A percentile compares a stretch with the other conserved stretches of the same genome.
phyloP scores from a whole-genome alignment of 1,139 yeast genomes.

The Pneumocystis carinii region DNA sequence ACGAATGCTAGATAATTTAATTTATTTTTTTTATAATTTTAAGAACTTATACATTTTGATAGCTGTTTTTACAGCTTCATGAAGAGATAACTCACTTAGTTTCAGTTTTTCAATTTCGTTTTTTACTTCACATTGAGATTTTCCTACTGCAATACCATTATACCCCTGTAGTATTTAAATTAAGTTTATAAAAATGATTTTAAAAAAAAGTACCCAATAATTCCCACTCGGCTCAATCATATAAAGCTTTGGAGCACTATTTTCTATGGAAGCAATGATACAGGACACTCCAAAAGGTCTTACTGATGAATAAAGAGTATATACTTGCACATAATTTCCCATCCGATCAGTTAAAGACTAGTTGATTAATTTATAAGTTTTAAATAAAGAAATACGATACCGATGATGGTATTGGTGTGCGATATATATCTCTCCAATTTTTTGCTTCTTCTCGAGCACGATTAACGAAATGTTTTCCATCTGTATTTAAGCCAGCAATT shows the following conservation, averaged over 20 bases:
- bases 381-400: slow-evolving; percentile 23
- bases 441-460: slow-evolving; percentile 88
- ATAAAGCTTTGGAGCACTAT: slow-evolving; percentile 75
- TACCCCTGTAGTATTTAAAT: slow-evolving; percentile 38
- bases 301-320: slow-evolving; percentile 89
- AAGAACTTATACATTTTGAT: slow-evolving; percentile 45
- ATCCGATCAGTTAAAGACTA: slow-evolving; percentile 55
- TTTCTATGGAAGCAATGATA: slow-evolving; percentile 86
- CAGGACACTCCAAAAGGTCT: slow-evolving; percentile 93
- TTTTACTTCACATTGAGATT: slow-evolving; percentile 93
- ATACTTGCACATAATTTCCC: slow-evolving; percentile 87
- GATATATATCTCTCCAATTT: slow-evolving; percentile 62
- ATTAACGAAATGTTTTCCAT: slow-evolving; percentile 84
- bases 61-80: slow-evolving; percentile 81
- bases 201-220: slow-evolving; percentile 41
- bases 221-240: slow-evolving; percentile 97
- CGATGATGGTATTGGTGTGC: slow-evolving; percentile 62
- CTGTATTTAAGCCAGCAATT: slow-evolving; percentile 89
- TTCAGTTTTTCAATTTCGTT: slow-evolving; percentile 88
- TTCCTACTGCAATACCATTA: slow-evolving; percentile 93
- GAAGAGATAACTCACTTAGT: slow-evolving; percentile 48
- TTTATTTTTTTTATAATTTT: not conserved
- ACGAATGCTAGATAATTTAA: slow-evolving; percentile 33
- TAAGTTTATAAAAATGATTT: not conserved
- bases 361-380: not conserved